Base-by-base conservation (phyloP, 2,329 filamentous ascomycete genomes). In the Pseudogymnoascus sp. region DNA sequence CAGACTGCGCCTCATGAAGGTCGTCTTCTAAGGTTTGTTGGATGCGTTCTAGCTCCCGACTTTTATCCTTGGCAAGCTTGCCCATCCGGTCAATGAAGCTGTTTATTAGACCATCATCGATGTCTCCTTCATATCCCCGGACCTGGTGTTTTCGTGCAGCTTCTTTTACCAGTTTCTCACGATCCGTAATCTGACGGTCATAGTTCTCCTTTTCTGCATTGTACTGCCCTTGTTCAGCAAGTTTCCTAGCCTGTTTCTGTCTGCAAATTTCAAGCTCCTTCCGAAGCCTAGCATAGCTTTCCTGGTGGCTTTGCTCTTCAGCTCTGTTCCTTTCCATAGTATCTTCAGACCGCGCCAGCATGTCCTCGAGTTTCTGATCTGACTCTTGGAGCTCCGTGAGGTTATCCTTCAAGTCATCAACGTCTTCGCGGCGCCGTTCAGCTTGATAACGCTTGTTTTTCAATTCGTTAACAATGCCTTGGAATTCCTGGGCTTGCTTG, bases 151-250 rank as follows among this genome's bases (percentile, higher is more conserved):
- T 81, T 52, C 85, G 81, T 14, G 93, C 91, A 38, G 90, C 86
- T 63, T 93, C 87, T 66, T 87, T 91, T 62, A 97, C 86, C 73
- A 96, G 83, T 8, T 83, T 81, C 69, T 88, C 82, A 40, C 93
- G 88, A 49, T 83, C 79, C 68, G 85, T 80, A 3, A 96, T 73
- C 67, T 97, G 90, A 3, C 88, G 85, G 71, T 97, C 91, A 71
- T 95, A 91, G 69, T 89, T 90, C 65, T 90, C 88, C 76, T 93
- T 92, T 71, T 96, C 88, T 1, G 93, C 93, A 74, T 95, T 85
- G 68, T 88, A 87, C 67, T 88, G 90, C 45, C 93, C 93, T 68
- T 86, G 82, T 68, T 92, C 88, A 0, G 83, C 78, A 38, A 84
- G 77, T 68, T 86, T 86, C 21, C 71, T 67, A 0, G 81, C 81